Evolutionary conservation across 208 protist species (phyloP), one percentile per base, ranked within the genome.

Genomic region (Trypanosoma scelopori): DNA sequence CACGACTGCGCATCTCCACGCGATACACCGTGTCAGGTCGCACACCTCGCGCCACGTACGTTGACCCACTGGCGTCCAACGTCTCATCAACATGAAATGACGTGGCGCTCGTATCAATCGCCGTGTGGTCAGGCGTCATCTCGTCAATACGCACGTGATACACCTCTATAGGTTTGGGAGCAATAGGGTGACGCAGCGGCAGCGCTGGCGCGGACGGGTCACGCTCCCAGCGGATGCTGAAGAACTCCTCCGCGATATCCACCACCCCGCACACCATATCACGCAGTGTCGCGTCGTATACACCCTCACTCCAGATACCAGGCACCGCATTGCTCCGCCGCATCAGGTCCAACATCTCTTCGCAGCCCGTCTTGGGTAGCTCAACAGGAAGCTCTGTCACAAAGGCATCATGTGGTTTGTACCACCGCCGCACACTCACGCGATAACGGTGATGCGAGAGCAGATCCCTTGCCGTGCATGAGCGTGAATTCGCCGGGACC

Each of bases 361-460:
- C 61, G 39, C 84, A 71, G 28, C 65, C 74, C 13, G 41, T 72
- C 0, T 56, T 45, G 16, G 59, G 57, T 16, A 47, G n/a, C 18
- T 51, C 47, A 37, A 64, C 59, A 25, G 41, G 73, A 28, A 37
- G 43, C 37, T 46, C 55, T 3, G 37, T 35, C 1, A 76, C 25
- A 67, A 91, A 89, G 28, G 68, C 60, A 41, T 87, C 83, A 47
- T 78, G 59, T 4, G 89, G 88, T 27, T 82, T 74, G 59, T 93
- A 95, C 89, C 91, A 97, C 16, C 88, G 85, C n/a, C 91, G 82
- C 65, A 97, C 89, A 22, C 75, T 63, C n/a, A 93, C 62, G 22
- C 79, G 69, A 71, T 94, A 95, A 16, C 86, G 87, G 53, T 86
- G 85, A 55, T 94, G 85, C 42, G 87, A 76, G 45, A 78, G 52